phyloP scores from a whole-genome alignment of 768 basidiomycete species.

The Suillus sp. region DNA sequence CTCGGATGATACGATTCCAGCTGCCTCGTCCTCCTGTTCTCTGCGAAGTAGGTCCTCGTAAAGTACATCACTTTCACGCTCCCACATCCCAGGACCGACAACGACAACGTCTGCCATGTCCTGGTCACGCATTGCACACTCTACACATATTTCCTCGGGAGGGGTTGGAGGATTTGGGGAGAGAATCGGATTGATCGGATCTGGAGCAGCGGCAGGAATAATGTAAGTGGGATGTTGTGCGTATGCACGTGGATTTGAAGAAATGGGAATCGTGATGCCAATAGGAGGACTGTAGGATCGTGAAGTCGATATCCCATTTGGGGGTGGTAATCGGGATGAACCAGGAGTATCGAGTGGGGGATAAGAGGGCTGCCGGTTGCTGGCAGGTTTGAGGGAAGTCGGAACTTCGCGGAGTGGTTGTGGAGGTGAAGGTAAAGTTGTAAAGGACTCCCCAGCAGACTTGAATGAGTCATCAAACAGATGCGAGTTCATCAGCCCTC shows the following conservation, averaged over 20 bases:
- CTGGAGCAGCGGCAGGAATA: conserved; percentile 53
- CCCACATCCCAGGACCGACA: conserved; percentile 85
- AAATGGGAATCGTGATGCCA: conserved; percentile 57
- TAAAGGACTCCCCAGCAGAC: conserved; percentile 31
- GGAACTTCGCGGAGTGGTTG: conserved; percentile 26
- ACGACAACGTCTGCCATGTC: conserved; percentile 98
- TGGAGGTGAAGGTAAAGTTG: conserved; percentile 27
- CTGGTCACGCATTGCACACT: conserved; percentile 98
- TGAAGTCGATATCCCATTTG: conserved; percentile 60
- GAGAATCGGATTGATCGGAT: conserved; percentile 63
- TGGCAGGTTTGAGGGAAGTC: conserved; percentile 39
- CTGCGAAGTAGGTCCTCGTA: conserved; percentile 76
- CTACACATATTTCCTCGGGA: conserved; percentile 88
- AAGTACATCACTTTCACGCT: conserved; percentile 80
- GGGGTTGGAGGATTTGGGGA: conserved; percentile 51
- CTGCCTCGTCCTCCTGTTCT: conserved; percentile 69
- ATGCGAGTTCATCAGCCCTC: conserved; percentile 29
- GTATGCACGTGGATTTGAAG: conserved; percentile 65
- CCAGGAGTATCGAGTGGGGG: conserved; percentile 38
- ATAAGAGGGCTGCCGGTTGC: conserved; percentile 50
- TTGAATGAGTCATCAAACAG: conserved; percentile 34
- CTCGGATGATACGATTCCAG: conserved; percentile 50
- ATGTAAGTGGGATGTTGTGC: conserved; percentile 80
- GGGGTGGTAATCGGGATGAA: conserved; percentile 42
- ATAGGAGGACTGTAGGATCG: conserved; percentile 49